Base-by-base conservation (phyloP, 2,329 filamentous ascomycete genomes). In the Penicillium nordicum region DNA sequence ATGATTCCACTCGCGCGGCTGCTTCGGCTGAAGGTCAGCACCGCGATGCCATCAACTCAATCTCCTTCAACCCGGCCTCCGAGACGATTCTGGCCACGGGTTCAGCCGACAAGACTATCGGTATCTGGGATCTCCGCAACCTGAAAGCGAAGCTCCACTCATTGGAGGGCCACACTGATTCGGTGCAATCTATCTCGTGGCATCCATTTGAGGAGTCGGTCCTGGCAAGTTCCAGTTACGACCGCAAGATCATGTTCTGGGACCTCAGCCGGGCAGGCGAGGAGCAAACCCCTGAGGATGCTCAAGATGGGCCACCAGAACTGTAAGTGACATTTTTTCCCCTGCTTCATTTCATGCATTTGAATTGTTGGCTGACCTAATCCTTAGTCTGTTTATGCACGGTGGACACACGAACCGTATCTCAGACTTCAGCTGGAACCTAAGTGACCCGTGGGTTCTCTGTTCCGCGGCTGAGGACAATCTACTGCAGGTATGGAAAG, bases 381-480 rank as follows among this genome's bases (percentile, higher is more conserved):
- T 37, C 14, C 41, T 43, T 60, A 92, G 89, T 45, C 79, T 99
- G 1, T 99, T 99, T 77, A 97, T 99, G 92, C 94, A 99, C 69
- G 94, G 94, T 59, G 94, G 94, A 32, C 95, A 99, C 78, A 99
- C 94, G 11, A 97, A 97, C 76, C 89, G 95, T 64, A 85, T 99
- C 59, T 92, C 90, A 36, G 95, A 99, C 75, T 99, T 99, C 70
- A 93, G 89, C 76, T 99, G 93, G 93, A 99, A 99, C 75, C 85
- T 86, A 65, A 96, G 96, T 72, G 92, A 97, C 68, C 92, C 93
- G 5, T 99, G 95, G 95, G 85, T 97, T 53, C 89, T 99, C 64
- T 92, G 92, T 73, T 96, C 90, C 59, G 92, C 94, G 16, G 94
- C 93, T 0, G 95, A 99, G 72, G 94, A 99, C 77, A 99, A 99